These are phyloP conservation scores for Pythium utonaiense DNA, from an alignment of 352 stramenopile species.

Conservation along the genomic window DNA sequence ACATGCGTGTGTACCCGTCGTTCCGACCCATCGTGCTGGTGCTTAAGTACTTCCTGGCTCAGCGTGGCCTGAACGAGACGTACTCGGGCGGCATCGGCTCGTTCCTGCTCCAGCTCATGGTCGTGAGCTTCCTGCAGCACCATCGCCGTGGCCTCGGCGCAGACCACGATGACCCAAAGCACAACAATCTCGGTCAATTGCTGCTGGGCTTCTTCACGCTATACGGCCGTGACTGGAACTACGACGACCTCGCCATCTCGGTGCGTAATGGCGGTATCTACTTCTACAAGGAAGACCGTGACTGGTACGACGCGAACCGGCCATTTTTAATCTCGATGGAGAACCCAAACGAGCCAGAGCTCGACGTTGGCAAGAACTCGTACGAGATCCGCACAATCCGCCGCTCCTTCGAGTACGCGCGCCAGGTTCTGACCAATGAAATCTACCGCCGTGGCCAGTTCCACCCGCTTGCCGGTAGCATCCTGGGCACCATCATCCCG, in stretches of 20 bases:
- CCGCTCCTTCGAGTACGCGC: conserved; percentile 88
- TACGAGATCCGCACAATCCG: conserved; percentile 91
- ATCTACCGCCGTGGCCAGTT: conserved; percentile 69
- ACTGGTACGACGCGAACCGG: conserved; percentile 64
- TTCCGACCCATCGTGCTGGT: conserved; percentile 93
- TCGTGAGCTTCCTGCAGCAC: conserved; percentile 94
- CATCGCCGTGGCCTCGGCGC: conserved; percentile 51
- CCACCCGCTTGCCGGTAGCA: conserved; percentile 55
- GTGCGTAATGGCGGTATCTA: conserved; percentile 91
- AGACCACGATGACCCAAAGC: conserved; percentile 55
- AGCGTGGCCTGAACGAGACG: conserved; percentile 93
- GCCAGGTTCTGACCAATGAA: conserved; percentile 67
- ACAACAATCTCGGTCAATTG: conserved; percentile 90
- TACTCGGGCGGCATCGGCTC: conserved; percentile 93
- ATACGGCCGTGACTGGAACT: conserved; percentile 94
- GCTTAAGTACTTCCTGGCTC: conserved; percentile 95
- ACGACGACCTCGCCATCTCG: conserved; percentile 89
- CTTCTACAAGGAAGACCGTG: conserved; percentile 88
- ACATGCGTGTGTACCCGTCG: conserved; percentile 89
- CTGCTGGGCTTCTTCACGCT: conserved; percentile 95
- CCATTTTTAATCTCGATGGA: conserved; percentile 91
- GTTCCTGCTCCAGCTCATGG: conserved; percentile 94
- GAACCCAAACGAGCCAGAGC: conserved; percentile 91
- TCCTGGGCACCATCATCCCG: conserved; percentile 73
- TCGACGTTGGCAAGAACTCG: conserved; percentile 91